These are phyloP conservation scores for Exophiala phaeomuriformis DNA, from an alignment of 2,329 filamentous ascomycete species.

Conservation along the genomic window DNA sequence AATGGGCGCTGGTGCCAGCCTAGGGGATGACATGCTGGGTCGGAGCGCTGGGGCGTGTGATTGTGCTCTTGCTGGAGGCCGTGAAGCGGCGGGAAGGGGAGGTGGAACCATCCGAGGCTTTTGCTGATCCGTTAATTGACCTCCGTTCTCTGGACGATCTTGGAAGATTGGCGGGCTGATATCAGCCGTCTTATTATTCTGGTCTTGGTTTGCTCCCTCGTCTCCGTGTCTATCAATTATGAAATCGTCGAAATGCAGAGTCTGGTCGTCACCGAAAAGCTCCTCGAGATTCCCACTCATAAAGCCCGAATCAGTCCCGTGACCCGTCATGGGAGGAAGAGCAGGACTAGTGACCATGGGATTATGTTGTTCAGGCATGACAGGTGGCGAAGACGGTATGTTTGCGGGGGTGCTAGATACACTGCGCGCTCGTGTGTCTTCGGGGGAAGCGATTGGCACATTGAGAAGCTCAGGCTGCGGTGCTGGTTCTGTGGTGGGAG, in stretches of 20 bases:
- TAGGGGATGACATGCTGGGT: conserved; percentile 21
- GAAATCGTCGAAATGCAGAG: conserved; percentile 25
- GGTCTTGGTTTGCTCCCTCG: conserved; percentile 1
- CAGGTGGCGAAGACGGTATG: conserved; percentile 83
- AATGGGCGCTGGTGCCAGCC: conserved; percentile 24
- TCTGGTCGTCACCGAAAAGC: conserved; percentile 22
- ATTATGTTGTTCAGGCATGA: conserved; percentile 52
- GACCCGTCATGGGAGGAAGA: conserved; percentile 50
- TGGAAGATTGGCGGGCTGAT: conserved; percentile 21
- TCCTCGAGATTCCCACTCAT: conserved; percentile 67
- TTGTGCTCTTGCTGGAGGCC: conserved; percentile 18
- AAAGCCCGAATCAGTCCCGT: conserved; percentile 65
- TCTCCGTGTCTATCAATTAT: conserved; percentile 15
- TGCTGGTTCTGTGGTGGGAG: conserved; percentile 36
- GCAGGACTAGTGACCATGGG: conserved; percentile 65
- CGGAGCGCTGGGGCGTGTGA: conserved; percentile 16
- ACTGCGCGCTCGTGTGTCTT: conserved; percentile 44
- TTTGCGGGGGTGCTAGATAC: conserved; percentile 64
- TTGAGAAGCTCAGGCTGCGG: conserved; percentile 38
- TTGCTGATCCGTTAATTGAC: conserved; percentile 4
- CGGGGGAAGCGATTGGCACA: conserved; percentile 43
- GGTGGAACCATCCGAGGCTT: conserved; percentile 19
- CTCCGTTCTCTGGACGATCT: conserved; percentile 14
- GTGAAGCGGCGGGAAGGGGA: conserved; percentile 12
- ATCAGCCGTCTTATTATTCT: background rate